Percentiles rank a stretch among this genome's conserved stretches.
Conservation (phyloP, 768 basidiomycete species). For the Termitomyces sp. region DNA sequence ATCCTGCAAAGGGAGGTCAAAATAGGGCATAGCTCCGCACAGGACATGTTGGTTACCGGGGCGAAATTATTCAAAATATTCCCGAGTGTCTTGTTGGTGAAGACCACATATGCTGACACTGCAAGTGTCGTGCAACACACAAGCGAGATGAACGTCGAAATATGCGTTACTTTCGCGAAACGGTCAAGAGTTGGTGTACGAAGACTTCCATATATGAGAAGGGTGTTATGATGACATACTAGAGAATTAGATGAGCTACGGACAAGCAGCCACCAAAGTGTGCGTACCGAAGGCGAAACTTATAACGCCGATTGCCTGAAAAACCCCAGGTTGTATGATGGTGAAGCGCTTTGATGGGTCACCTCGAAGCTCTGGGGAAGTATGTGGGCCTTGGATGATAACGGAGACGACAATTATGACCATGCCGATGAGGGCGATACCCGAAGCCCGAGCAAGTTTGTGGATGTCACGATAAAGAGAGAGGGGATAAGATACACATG, state of each 20-base stretch:
- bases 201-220: conserved; percentile 92
- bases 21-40: background rate
- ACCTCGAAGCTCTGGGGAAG: conserved; percentile 69
- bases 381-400: conserved; percentile 75
- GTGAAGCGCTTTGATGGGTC: conserved; percentile 70
- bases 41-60: conserved; percentile 37
- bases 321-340: conserved; percentile 72
- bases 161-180: conserved; percentile 88
- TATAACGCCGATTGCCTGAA: conserved; percentile 97
- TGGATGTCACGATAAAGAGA: conserved; percentile 97
- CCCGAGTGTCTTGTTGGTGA: conserved; percentile 90
- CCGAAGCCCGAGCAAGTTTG: conserved; percentile 90
- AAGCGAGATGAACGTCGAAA: conserved; percentile 81
- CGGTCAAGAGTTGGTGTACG: conserved; percentile 91
- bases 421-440: conserved; percentile 91
- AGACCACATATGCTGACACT: conserved; percentile 79
- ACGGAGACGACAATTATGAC: conserved; percentile 86
- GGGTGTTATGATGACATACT: conserved; percentile 97
- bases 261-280: background rate
- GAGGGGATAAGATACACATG: conserved; percentile 88
- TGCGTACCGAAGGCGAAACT: conserved; percentile 75
- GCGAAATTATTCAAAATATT: conserved; percentile 97
- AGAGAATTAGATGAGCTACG: conserved; percentile 3
- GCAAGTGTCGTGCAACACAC: conserved; percentile 83
- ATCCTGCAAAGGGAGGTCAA: conserved; percentile 31